Base-by-base conservation (phyloP, 2,329 filamentous ascomycete genomes). In the Arthroderma sp. region DNA sequence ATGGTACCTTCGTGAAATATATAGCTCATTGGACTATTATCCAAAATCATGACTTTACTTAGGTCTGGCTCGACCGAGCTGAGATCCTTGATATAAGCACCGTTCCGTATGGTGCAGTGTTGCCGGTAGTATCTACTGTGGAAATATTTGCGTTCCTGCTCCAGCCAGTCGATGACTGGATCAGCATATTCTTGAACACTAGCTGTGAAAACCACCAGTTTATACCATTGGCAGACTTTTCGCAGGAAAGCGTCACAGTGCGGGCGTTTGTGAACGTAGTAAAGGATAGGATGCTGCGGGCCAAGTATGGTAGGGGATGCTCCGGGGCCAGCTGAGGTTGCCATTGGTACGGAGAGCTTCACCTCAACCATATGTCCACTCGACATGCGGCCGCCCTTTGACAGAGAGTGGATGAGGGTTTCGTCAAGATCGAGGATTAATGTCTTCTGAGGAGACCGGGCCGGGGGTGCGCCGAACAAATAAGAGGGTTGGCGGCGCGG, bases 281-380 rank as follows among this genome's bases (percentile, higher is more conserved):
- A 98, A 61, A 98, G 75, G 63, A 98, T 97, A 0, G 93, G 93
- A 68, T 98, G 91, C 67, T 95, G 91, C 41, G 90, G 88, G 6
- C 87, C 88, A 21, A 61, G 17, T 11, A 59, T 59, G 8, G 78
- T 80, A 19, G 82, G 77, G 63, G 84, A 80, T 25, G 85, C 84
- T 33, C 82, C 83, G 7, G 69, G 70, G 1, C 69, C 64, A 4
- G 69, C 64, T 56, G 72, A 63, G 25, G 73, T 65, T 17, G 70
- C 68, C 62, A 73, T 70, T 28, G 73, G 72, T 43, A 72, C 67
- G 31, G 73, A 66, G 60, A 95, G 79, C 66, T 90, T 90, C 62
- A 98, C 93, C 74, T 98, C 93, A 55, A 98, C 91, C 93, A 98
- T 98, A 73, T 98, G 93, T 17, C 93, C 93, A 19, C 88, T 91